Conservation (phyloP, 2,329 filamentous ascomycete species). For the Polychaeton citri region DNA sequence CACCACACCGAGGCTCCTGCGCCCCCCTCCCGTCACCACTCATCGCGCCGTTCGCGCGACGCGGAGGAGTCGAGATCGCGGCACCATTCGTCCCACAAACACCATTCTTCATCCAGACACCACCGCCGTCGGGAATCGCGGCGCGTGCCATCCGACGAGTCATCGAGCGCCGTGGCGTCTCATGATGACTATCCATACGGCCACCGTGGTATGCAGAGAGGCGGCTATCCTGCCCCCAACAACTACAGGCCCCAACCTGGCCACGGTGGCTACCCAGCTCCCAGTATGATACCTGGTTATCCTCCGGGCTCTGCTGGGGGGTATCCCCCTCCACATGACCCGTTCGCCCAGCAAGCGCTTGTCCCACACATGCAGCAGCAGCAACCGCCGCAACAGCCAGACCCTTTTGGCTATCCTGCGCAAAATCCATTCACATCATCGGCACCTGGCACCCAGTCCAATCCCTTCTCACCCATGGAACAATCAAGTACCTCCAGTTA, state of each 20-base stretch:
- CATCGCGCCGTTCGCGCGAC: slow-evolving; percentile 20
- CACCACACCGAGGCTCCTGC: slow-evolving; percentile 20
- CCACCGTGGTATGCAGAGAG: slow-evolving; percentile 23
- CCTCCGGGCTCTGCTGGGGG: slow-evolving; percentile 8
- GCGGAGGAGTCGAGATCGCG: slow-evolving; percentile 10
- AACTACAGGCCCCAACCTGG: slow-evolving; percentile 15
- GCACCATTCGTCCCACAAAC: slow-evolving; percentile 11
- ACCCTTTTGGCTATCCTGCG: slow-evolving; percentile 24
- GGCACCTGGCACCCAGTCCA: slow-evolving; percentile 7
- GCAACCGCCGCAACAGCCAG: too few relatives aligned
- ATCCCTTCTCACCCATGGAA: slow-evolving; percentile 20
- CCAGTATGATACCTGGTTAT: slow-evolving; percentile 8
- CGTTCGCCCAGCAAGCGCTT: slow-evolving; percentile 12
- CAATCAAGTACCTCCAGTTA: slow-evolving; percentile 18
- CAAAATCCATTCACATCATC: slow-evolving; percentile 26
- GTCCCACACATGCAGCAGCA: slow-evolving; percentile 11
- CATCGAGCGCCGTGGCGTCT: slow-evolving; percentile 28
- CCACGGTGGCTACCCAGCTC: slow-evolving; percentile 21
- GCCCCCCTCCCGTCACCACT: slow-evolving; percentile 23
- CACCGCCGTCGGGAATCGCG: slow-evolving; percentile 12
- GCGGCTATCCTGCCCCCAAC: slow-evolving; percentile 17
- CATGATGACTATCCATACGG: slow-evolving; percentile 29
- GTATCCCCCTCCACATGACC: slow-evolving; percentile 6
- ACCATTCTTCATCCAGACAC: slow-evolving; percentile 13
- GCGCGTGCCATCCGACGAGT: slow-evolving; percentile 21